A percentile compares a stretch with the other conserved stretches of the same genome.
phyloP scores from a whole-genome alignment of 768 basidiomycete genomes.

The Phlebiopsis flavidoalba region DNA sequence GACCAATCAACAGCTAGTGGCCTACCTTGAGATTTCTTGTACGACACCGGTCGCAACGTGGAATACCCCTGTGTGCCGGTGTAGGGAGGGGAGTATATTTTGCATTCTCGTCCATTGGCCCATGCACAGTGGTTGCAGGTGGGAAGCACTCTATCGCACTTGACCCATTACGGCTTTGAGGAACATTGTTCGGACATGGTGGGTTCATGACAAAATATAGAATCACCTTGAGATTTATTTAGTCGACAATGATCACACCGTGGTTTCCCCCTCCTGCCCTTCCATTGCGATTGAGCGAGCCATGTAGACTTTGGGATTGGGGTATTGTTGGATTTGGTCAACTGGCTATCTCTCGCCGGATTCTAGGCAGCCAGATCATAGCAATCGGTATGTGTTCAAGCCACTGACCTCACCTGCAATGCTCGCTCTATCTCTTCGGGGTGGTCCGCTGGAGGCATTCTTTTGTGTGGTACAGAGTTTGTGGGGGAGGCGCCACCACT shows the following conservation, averaged over 20 bases:
- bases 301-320: slow-evolving; percentile 61
- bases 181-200: too few relatives aligned
- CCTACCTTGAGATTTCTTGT: slow-evolving; percentile 58
- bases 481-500: background rate
- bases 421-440: background rate
- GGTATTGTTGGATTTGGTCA: slow-evolving; percentile 66
- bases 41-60: slow-evolving; percentile 69
- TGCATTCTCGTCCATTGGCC: slow-evolving; percentile 59
- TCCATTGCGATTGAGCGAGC: slow-evolving; percentile 71
- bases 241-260: slow-evolving; percentile 69
- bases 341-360: slow-evolving; percentile 31
- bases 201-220: background rate
- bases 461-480: background rate
- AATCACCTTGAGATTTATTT: slow-evolving; percentile 64
- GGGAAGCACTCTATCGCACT: slow-evolving; percentile 71
- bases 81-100: slow-evolving; percentile 71
- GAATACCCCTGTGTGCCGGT: slow-evolving; percentile 71
- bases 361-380: slow-evolving; percentile 25
- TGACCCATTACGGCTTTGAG: slow-evolving; percentile 14
- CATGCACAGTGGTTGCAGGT: slow-evolving; percentile 70
- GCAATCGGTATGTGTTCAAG: slow-evolving; percentile 28
- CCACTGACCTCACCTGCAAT: slow-evolving; percentile 26
- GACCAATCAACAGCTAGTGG: background rate
- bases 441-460: background rate
- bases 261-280: slow-evolving; percentile 69